These are phyloP conservation scores for Saturnispora besseyi DNA, from an alignment of 805 yeast species.

Conservation along the genomic window DNA sequence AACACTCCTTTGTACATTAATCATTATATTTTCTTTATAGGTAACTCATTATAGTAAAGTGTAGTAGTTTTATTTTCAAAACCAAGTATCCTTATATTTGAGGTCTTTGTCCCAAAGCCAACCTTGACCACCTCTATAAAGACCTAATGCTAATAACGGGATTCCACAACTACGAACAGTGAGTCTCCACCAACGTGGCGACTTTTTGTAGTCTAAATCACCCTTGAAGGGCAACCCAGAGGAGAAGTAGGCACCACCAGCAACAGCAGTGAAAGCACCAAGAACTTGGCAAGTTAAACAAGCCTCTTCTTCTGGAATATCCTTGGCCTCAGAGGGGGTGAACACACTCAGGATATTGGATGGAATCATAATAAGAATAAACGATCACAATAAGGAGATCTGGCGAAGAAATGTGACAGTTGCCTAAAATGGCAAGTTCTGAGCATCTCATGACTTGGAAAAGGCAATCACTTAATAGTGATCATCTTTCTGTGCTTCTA, in stretches of 20 bases:
- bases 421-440: not conserved
- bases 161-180: slow-evolving; percentile 46
- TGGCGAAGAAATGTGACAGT: not conserved
- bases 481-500: too few species aligned
- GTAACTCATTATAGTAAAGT: not conserved
- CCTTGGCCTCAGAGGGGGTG: slow-evolving; percentile 37
- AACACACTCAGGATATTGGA: slow-evolving; percentile 48
- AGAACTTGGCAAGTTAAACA: slow-evolving; percentile 65
- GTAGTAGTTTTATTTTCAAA: not conserved
- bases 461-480: too few species aligned
- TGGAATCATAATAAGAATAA: slow-evolving; percentile 12
- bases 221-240: slow-evolving; percentile 47
- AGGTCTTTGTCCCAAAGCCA: slow-evolving; percentile 40
- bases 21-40: not conserved
- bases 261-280: slow-evolving; percentile 49
- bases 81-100: slow-evolving; percentile 16
- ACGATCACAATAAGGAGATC: not conserved
- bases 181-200: slow-evolving; percentile 57
- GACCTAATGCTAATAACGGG: slow-evolving; percentile 46
- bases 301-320: slow-evolving; percentile 36
- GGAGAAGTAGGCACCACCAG: slow-evolving; percentile 54
- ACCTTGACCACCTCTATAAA: slow-evolving; percentile 57
- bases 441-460: not conserved
- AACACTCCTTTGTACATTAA: not conserved
- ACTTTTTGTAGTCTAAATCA: slow-evolving; percentile 26